These are phyloP conservation scores for Drechslerella dactyloides DNA, from an alignment of 2,329 filamentous ascomycete species.

Conservation along the genomic window DNA sequence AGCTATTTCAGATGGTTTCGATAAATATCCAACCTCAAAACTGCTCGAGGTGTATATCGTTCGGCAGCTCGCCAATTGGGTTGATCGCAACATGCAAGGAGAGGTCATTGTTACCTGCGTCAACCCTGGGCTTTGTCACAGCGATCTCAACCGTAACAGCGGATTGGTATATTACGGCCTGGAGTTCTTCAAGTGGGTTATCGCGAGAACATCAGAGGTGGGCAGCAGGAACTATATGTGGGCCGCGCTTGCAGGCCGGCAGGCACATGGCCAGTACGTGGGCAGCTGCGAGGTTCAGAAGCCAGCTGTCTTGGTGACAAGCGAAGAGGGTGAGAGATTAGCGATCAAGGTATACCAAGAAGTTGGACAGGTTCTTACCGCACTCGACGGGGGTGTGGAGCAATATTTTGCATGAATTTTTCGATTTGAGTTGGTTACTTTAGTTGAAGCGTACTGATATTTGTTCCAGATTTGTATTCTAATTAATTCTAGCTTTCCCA, in stretches of 20 bases:
- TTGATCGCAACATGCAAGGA: conserved; percentile 30
- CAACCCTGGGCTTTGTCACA: conserved; percentile 52
- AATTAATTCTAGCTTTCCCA: too few relatives aligned
- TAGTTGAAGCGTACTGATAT: neutral
- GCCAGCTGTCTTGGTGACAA: conserved; percentile 21
- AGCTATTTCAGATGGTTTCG: conserved; percentile 3
- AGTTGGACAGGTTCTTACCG: conserved; percentile 25
- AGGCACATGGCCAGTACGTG: conserved; percentile 53
- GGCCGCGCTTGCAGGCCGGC: conserved; percentile 51
- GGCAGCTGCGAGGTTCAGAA: conserved; percentile 48
- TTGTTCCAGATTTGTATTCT: conserved; percentile 2
- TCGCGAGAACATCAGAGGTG: conserved; percentile 55
- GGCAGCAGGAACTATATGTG: conserved; percentile 56
- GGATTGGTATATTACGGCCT: neutral
- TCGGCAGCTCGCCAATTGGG: conserved; percentile 47
- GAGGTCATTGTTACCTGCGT: conserved; percentile 50
- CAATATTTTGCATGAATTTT: conserved; percentile 18
- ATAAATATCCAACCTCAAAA: conserved; percentile 51
- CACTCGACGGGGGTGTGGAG: conserved; percentile 11
- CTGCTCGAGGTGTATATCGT: conserved; percentile 51
- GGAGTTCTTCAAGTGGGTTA: conserved; percentile 9
- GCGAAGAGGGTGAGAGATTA: conserved; percentile 38
- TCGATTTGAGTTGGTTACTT: neutral
- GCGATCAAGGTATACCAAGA: conserved; percentile 32
- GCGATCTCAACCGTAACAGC: conserved; percentile 34